Evolutionary conservation across 257 asterid genomes (phyloP).

Genomic region (Plantago major): DNA sequence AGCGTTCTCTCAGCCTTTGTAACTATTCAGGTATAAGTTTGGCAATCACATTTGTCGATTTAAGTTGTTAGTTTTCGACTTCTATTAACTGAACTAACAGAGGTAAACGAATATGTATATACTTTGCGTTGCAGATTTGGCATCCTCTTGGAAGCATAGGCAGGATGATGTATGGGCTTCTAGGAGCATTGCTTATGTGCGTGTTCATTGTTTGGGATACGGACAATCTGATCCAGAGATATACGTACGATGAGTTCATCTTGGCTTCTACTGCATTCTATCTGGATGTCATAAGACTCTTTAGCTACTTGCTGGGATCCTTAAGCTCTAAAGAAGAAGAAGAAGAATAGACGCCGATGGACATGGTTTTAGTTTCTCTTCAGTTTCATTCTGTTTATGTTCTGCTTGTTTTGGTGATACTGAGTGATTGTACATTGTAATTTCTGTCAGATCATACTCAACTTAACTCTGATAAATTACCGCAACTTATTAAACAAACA

Average conservation of each 20-base stretch:
- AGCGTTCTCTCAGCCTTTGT: conserved; percentile 20
- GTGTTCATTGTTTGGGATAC: conserved; percentile 54
- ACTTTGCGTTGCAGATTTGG: conserved; percentile 33
- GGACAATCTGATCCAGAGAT: conserved; percentile 38
- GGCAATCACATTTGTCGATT: not conserved
- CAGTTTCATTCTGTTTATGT: not conserved
- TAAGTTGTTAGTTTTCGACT: no score
- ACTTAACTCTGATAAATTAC: not conserved
- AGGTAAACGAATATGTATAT: no score
- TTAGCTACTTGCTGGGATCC: conserved; percentile 27
- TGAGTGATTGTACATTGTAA: not conserved
- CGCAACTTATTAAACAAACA: not conserved
- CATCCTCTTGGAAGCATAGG: conserved; percentile 47
- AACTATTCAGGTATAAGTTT: not conserved
- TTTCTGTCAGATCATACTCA: not conserved
- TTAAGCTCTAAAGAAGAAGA: conserved; percentile 18
- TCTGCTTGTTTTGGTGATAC: not conserved
- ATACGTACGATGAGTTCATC: conserved; percentile 46
- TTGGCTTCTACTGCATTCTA: conserved; percentile 56
- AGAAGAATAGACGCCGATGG: no score
- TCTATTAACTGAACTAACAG: no score
- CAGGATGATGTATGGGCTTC: conserved; percentile 34
- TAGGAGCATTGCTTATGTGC: conserved; percentile 35
- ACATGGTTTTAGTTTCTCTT: no score
- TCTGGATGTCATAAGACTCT: conserved; percentile 52